Evolutionary conservation across 2,329 filamentous ascomycete genomes (phyloP), one percentile per base, ranked within the genome.

Genomic region (Aspergillus viridinutans): DNA sequence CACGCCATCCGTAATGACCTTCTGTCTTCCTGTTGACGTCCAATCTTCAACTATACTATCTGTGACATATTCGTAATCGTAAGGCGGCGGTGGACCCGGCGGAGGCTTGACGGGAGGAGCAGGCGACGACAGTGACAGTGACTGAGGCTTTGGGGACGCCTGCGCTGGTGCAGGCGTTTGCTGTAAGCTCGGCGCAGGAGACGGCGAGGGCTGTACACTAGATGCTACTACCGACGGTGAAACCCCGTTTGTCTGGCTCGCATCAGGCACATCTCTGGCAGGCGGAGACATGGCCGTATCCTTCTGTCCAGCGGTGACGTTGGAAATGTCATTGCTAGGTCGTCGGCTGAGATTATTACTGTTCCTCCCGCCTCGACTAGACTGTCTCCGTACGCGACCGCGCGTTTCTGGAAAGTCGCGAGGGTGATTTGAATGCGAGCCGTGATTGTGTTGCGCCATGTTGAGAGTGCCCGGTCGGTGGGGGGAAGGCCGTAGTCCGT

Each of bases 41-140:
- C 94, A 97, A 29, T 78, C 75, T 32, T 80, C 76, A 52, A 94
- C 72, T 54, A 83, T 81, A 23, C 86, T 83, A 60, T 90, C 85
- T 4, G 89, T 94, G 49, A 97, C 74, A 66, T 88, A 86, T 56
- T 88, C 83, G 73, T 94, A 97, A 64, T 83, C 83, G 72, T 89
- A 94, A 4, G 69, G 69, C 29, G 68, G 62, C n/a, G 66, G 62
- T 8, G 69, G 63, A 28, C 57, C 57, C n/a, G 64, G 43, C 45
- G 64, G 61, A 35, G 60, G 63, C 43, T 61, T 60, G 35, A 55
- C 28, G 20, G 60, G 56, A 38, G 58, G 52, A 28, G 52, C 48
- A 28, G 58, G 63, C 12, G 57, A 59, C 52, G 58, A 49, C 52
- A 56, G 67, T 42, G 59, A 58, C 43, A 59, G 62, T 29, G 62